Evolutionary conservation across 768 basidiomycete genomes (phyloP).

Genomic region (Russula earlei): DNA sequence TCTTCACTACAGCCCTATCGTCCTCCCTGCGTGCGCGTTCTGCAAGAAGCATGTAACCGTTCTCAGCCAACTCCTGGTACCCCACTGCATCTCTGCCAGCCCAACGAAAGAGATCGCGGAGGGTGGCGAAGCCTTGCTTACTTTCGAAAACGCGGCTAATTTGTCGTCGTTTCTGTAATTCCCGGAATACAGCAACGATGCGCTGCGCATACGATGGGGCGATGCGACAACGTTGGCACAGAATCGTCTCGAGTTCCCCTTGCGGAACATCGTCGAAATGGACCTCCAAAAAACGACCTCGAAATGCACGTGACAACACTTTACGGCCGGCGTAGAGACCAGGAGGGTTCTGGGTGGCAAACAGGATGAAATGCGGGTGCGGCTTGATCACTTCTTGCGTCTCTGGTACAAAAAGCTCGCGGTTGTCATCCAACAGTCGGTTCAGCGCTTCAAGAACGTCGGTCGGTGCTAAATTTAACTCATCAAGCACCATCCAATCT

Average conservation of each 20-base stretch:
- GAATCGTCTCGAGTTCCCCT: conserved; percentile 82
- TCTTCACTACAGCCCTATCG: conserved; percentile 83
- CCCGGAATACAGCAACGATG: conserved; percentile 87
- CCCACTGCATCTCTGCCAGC: conserved; percentile 82
- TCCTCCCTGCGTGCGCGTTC: conserved; percentile 80
- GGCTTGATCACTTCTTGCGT: conserved; percentile 91
- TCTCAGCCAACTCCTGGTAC: conserved; percentile 88
- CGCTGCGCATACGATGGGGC: conserved; percentile 88
- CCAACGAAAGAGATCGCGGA: conserved; percentile 97
- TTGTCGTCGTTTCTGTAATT: conserved; percentile 88
- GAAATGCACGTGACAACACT: conserved; percentile 88
- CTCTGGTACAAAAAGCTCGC: conserved; percentile 91
- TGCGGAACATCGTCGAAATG: conserved; percentile 97
- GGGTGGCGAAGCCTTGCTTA: conserved; percentile 92
- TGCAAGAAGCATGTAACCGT: conserved; percentile 95
- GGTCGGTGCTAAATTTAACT: conserved; percentile 93
- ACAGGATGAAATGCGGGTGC: conserved; percentile 94
- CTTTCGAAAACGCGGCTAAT: conserved; percentile 91
- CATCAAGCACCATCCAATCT: conserved; percentile 97
- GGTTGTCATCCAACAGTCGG: conserved; percentile 92
- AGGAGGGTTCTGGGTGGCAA: conserved; percentile 97
- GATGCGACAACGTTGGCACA: conserved; percentile 87
- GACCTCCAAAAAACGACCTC: conserved; percentile 95
- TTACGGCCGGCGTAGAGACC: conserved; percentile 94
- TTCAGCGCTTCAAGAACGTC: conserved; percentile 98